Conservation (phyloP, 1,139 yeast species). For the Tardiomyces depauwii region DNA sequence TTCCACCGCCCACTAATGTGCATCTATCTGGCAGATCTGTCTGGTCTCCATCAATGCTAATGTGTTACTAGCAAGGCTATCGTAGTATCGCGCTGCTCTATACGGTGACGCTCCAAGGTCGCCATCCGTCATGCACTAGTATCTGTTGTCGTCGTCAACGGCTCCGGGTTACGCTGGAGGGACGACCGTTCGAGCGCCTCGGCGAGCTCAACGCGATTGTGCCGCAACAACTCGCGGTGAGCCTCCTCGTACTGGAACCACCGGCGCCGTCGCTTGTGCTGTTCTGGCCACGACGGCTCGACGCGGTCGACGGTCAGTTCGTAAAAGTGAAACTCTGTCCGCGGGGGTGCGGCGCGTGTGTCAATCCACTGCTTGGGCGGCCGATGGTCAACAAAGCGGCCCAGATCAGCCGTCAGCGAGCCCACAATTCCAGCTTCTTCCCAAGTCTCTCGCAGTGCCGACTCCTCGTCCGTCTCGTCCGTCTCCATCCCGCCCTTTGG, state of each 20-base stretch:
- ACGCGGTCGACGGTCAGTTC: constrained; percentile 55
- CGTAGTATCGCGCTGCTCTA: too few species aligned
- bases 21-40: too few species aligned
- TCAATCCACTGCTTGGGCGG: constrained; percentile 49
- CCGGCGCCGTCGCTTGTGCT: constrained; percentile 42
- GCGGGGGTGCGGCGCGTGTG: constrained; percentile 35
- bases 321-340: constrained; percentile 75
- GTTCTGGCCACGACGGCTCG: constrained; percentile 68
- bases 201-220: constrained; percentile 13
- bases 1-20: too few species aligned
- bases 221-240: constrained; percentile 38
- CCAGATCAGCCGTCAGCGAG: constrained; percentile 40
- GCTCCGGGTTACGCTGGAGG: constrained; percentile 1
- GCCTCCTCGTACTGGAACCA: constrained; percentile 79
- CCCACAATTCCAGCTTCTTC: constrained; percentile 94
- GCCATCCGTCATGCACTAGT: too few species aligned
- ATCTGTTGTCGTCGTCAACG: neutral
- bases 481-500: constrained; percentile 95
- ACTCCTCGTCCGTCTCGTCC: constrained; percentile 53
- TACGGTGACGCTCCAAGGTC: too few species aligned
- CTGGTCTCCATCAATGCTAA: too few species aligned
- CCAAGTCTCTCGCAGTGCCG: constrained; percentile 91
- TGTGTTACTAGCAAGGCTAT: too few species aligned
- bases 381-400: constrained; percentile 56
- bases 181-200: constrained; percentile 9